These are phyloP conservation scores for Ceratobasidium sp. DNA, from an alignment of 1,284 basidiomycete genomes.

Conservation along the genomic window DNA sequence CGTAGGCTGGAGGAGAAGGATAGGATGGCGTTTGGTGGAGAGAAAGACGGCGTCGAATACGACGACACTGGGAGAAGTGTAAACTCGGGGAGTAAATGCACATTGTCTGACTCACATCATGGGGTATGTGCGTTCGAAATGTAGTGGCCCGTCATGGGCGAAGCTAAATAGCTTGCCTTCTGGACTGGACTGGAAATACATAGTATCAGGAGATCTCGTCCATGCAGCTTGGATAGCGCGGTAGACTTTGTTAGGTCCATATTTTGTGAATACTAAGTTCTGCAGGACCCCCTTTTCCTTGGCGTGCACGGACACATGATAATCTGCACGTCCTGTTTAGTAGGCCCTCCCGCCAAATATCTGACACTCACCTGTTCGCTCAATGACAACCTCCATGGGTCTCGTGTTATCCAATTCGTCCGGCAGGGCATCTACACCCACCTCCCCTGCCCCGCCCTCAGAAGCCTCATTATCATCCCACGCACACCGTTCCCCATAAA, in stretches of 20 bases:
- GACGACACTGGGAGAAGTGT: constrained; percentile 68
- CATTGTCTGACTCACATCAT: constrained; percentile 64
- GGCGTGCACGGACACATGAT: constrained; percentile 56
- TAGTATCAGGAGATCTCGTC: constrained; percentile 76
- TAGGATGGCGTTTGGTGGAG: constrained; percentile 66
- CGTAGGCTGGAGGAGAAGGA: constrained; percentile 83
- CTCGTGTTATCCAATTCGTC: constrained; percentile 77
- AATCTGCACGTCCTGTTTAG: constrained; percentile 53
- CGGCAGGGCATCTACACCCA: constrained; percentile 62
- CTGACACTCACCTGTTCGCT: constrained; percentile 76
- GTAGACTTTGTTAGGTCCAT: constrained; percentile 87
- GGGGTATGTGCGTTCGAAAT: constrained; percentile 69
- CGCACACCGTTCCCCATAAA: constrained; percentile 72
- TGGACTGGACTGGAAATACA: constrained; percentile 82
- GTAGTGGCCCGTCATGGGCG: constrained; percentile 63
- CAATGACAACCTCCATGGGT: constrained; percentile 77
- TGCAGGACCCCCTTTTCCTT: constrained; percentile 65
- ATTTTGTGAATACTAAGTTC: constrained; percentile 83
- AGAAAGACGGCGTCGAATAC: constrained; percentile 79
- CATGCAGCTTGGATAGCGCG: constrained; percentile 74
- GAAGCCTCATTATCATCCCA: constrained; percentile 65
- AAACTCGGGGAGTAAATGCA: constrained; percentile 40
- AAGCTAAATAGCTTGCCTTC: constrained; percentile 83
- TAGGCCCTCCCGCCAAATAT: background rate
- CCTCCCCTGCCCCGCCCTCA: constrained; percentile 55